These are phyloP conservation scores for Fusarium cyanostomum DNA, from an alignment of 2,329 filamentous ascomycete species.

Conservation along the genomic window DNA sequence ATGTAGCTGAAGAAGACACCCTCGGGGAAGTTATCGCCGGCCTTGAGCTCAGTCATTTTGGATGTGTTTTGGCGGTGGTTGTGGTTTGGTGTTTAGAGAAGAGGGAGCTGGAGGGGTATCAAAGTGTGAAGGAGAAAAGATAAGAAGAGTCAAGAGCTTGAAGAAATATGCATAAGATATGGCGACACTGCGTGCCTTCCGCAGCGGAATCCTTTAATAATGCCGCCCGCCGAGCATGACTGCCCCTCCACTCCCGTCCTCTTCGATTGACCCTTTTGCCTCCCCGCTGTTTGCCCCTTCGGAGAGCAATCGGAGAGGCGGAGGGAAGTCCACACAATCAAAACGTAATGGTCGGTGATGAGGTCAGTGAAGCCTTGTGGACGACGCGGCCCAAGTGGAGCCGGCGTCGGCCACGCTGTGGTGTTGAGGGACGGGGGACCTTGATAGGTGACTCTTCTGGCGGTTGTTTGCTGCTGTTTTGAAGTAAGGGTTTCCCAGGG, in stretches of 20 bases:
- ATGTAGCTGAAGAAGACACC: slow-evolving; percentile 87
- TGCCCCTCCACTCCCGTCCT: slow-evolving; percentile 4
- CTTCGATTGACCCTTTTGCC: neutral
- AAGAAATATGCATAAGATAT: slow-evolving; percentile 26
- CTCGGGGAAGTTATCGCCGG: slow-evolving; percentile 84
- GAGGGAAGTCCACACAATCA: slow-evolving; percentile 34
- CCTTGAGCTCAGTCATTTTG: slow-evolving; percentile 72
- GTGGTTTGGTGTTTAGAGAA: slow-evolving; percentile 1
- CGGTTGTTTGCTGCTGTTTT: neutral
- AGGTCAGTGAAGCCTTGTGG: slow-evolving; percentile 41
- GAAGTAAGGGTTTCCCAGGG: neutral
- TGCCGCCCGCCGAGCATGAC: slow-evolving; percentile 1
- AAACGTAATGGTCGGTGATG: slow-evolving; percentile 30
- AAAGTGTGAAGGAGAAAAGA: slow-evolving; percentile 6
- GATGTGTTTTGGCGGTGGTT: slow-evolving; percentile 7
- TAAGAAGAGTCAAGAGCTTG: neutral
- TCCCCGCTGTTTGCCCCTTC: slow-evolving; percentile 22
- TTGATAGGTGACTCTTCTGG: slow-evolving; percentile 30
- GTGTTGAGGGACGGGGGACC: slow-evolving; percentile 25
- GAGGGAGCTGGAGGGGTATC: slow-evolving; percentile 5
- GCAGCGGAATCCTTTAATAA: slow-evolving; percentile 6
- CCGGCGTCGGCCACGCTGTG: slow-evolving; percentile 25
- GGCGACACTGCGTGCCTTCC: slow-evolving; percentile 9
- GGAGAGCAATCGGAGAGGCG: slow-evolving; percentile 36
- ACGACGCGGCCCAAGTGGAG: slow-evolving; percentile 36